Percentiles rank a stretch among this genome's conserved stretches.
phyloP scores from a whole-genome alignment of 2,329 filamentous ascomycete species.

The Calonectria honghensis region DNA sequence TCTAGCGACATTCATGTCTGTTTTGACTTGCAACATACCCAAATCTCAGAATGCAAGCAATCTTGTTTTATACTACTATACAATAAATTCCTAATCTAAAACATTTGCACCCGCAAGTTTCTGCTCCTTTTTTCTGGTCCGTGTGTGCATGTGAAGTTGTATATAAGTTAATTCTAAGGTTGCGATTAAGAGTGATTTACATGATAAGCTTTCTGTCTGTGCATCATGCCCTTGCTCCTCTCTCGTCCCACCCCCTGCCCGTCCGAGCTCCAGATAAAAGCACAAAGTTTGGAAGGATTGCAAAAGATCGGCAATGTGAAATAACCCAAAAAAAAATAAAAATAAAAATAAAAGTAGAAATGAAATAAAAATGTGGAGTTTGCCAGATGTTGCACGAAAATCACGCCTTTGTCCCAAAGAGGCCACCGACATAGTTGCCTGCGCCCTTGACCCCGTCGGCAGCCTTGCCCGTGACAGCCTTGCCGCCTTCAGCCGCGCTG shows the following conservation, averaged over 20 bases:
- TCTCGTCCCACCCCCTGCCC: neutral
- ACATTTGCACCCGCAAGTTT: slow-evolving; percentile 6
- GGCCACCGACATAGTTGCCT: slow-evolving; percentile 58
- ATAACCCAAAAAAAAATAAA: neutral
- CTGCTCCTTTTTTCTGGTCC: neutral
- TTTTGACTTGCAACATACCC: slow-evolving; percentile 37
- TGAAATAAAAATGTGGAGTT: neutral
- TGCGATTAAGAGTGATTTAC: neutral
- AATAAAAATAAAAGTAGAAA: too few species aligned
- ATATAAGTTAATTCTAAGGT: neutral
- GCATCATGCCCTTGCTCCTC: neutral
- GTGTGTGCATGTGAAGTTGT: neutral
- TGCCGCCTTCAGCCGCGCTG: slow-evolving; percentile 57
- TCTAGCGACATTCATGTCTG: slow-evolving; percentile 33
- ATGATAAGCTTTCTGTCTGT: slow-evolving; percentile 24
- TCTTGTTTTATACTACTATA: slow-evolving; percentile 28
- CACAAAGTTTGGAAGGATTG: neutral
- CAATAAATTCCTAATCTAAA: slow-evolving; percentile 36
- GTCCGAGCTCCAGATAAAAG: neutral
- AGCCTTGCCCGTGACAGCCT: slow-evolving; percentile 54
- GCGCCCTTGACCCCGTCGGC: slow-evolving; percentile 56
- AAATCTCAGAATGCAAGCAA: slow-evolving; percentile 36
- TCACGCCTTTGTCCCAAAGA: slow-evolving; percentile 53
- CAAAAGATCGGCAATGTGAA: neutral
- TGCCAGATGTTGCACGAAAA: too few species aligned